Evolutionary conservation across 768 basidiomycete genomes (phyloP).

Genomic region (Phlebiopsis flavidoalba): DNA sequence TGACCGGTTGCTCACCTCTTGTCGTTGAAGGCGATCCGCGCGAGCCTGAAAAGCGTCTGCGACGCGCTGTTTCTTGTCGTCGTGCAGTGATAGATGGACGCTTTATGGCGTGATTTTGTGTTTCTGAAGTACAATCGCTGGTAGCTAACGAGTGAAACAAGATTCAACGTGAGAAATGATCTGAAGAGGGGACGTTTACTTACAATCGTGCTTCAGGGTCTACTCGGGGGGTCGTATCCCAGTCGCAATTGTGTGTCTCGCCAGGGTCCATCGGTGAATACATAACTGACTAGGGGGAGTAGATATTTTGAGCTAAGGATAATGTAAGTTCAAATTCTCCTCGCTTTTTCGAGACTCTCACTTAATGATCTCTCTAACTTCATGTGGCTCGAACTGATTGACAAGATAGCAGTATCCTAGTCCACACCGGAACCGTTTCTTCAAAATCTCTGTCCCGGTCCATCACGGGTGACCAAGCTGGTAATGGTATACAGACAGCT

Average conservation of each 20-base stretch:
- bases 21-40: slow-evolving; percentile 11
- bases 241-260: slow-evolving; percentile 83
- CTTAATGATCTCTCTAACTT: slow-evolving; percentile 74
- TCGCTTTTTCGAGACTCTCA: slow-evolving; percentile 28
- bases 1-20: slow-evolving; percentile 1
- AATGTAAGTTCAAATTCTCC: not conserved
- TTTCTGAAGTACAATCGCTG: slow-evolving; percentile 92
- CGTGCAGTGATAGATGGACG: slow-evolving; percentile 73
- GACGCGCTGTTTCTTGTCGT: slow-evolving; percentile 54
- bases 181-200: slow-evolving; percentile 22
- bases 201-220: slow-evolving; percentile 73
- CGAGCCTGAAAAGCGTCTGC: slow-evolving; percentile 34
- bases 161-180: not conserved
- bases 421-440: slow-evolving; percentile 85
- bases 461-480: not conserved
- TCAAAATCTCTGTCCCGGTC: slow-evolving; percentile 52
- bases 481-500: not conserved
- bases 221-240: slow-evolving; percentile 84
- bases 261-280: slow-evolving; percentile 93
- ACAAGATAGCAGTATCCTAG: slow-evolving; percentile 78
- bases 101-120: slow-evolving; percentile 72
- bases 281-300: slow-evolving; percentile 78
- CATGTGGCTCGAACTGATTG: slow-evolving; percentile 68
- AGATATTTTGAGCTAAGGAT: slow-evolving; percentile 67
- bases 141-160: slow-evolving; percentile 46